A percentile compares a stretch with the other conserved stretches of the same genome.
phyloP scores from a whole-genome alignment of 2,329 filamentous ascomycete species.

The Neocatenulostroma microsporum region DNA sequence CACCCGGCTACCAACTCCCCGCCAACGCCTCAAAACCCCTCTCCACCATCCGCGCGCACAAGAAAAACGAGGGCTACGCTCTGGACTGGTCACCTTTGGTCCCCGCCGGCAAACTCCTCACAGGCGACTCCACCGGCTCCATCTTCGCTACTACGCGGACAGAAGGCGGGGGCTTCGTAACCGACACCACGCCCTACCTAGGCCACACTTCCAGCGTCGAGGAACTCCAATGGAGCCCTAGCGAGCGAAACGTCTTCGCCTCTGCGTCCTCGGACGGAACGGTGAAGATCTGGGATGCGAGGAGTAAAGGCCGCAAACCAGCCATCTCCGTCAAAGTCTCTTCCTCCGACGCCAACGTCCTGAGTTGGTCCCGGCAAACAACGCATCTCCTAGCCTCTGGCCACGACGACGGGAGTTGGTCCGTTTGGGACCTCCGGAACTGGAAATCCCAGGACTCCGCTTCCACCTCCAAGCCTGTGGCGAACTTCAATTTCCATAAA shows the following conservation, averaged over 20 bases:
- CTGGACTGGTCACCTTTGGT: slow-evolving; percentile 90
- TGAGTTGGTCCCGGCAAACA: slow-evolving; percentile 88
- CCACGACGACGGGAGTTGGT: slow-evolving; percentile 89
- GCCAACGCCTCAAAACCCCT: slow-evolving; percentile 82
- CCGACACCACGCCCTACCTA: slow-evolving; percentile 72
- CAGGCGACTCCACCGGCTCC: slow-evolving; percentile 80
- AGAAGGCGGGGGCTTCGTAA: slow-evolving; percentile 82
- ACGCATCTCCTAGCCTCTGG: slow-evolving; percentile 85
- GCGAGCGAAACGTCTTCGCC: slow-evolving; percentile 86
- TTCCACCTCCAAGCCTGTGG: slow-evolving; percentile 67
- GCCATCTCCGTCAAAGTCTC: slow-evolving; percentile 81
- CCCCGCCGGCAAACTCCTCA: slow-evolving; percentile 75
- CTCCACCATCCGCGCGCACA: slow-evolving; percentile 82
- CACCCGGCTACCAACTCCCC: slow-evolving; percentile 71
- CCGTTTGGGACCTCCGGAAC: slow-evolving; percentile 89
- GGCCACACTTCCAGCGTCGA: slow-evolving; percentile 83
- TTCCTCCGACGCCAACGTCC: slow-evolving; percentile 83
- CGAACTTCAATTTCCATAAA: slow-evolving; percentile 89
- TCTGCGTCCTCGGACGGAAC: slow-evolving; percentile 91
- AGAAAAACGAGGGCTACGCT: slow-evolving; percentile 78
- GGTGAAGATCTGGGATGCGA: slow-evolving; percentile 90
- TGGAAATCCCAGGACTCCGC: slow-evolving; percentile 59
- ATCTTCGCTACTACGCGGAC: slow-evolving; percentile 84
- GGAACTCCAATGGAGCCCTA: slow-evolving; percentile 94
- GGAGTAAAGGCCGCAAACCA: slow-evolving; percentile 81